These are phyloP conservation scores for Candida neerlandica DNA, from an alignment of 1,139 yeast species.

Conservation along the genomic window DNA sequence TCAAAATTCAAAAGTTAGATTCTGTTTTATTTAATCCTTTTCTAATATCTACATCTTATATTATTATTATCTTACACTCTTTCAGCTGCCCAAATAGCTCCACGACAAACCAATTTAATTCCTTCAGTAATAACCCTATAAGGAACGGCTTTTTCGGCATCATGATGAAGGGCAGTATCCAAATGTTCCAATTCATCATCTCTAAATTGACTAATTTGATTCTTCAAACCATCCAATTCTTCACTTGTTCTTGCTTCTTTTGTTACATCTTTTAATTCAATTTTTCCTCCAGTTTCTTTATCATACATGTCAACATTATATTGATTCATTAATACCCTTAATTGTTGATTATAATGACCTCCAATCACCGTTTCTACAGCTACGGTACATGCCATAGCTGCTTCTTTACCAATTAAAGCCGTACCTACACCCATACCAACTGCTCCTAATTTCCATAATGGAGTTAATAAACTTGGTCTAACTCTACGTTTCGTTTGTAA, in stretches of 20 bases:
- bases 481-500: conserved; percentile 79
- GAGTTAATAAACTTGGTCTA: conserved; percentile 88
- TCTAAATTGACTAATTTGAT: conserved; percentile 73
- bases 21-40: not conserved
- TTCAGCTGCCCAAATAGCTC: conserved; percentile 94
- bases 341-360: conserved; percentile 88
- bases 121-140: conserved; percentile 85
- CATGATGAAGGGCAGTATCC: conserved; percentile 89
- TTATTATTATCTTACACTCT: conserved; percentile 44
- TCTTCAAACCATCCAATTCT: conserved; percentile 62
- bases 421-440: conserved; percentile 84
- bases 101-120: conserved; percentile 77
- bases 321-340: conserved; percentile 71
- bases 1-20: too few species aligned
- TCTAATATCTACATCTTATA: not conserved
- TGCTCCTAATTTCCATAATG: conserved; percentile 93
- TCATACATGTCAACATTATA: conserved; percentile 50
- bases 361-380: conserved; percentile 99
- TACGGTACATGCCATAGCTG: conserved; percentile 99
- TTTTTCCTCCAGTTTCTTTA: conserved; percentile 39
- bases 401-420: conserved; percentile 86
- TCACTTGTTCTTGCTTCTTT: conserved; percentile 40
- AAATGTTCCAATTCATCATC: conserved; percentile 96
- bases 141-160: conserved; percentile 92
- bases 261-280: conserved; percentile 26